phyloP scores from a whole-genome alignment of 768 basidiomycete species.

The Piloderma croceum region DNA sequence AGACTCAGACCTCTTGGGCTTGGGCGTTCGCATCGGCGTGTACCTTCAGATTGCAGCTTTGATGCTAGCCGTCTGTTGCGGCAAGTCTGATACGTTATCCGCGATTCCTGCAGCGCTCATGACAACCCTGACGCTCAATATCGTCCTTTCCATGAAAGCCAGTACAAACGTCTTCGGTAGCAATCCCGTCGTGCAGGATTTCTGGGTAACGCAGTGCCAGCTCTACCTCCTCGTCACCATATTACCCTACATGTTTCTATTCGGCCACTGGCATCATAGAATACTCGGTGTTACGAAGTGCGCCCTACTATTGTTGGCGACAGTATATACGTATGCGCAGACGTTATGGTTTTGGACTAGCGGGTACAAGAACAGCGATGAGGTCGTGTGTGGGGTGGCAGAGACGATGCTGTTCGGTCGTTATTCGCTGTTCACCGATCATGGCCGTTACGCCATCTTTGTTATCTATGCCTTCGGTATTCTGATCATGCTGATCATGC shows the following conservation, averaged over 20 bases:
- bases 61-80: not conserved
- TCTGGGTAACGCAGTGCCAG: not conserved
- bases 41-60: not conserved
- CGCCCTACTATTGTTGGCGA: not conserved
- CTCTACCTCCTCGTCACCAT: not conserved
- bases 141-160: not conserved
- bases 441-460: not conserved
- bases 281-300: not conserved
- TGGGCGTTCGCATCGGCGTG: not conserved
- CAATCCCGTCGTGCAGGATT: not conserved
- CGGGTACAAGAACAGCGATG: not conserved
- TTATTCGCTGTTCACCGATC: not conserved
- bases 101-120: not conserved
- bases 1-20: not conserved
- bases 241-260: not conserved
- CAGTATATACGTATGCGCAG: not conserved
- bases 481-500: not conserved
- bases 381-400: not conserved
- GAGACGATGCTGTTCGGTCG: not conserved
- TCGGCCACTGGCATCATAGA: not conserved
- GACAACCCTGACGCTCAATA: not conserved
- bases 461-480: not conserved
- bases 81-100: not conserved
- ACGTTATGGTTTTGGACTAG: not conserved
- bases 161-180: not conserved